A percentile compares a stretch with the other conserved stretches of the same genome.
These are phyloP conservation scores for Euphrasia arctica DNA, from an alignment of 305 asterid genomes.

Conservation along the genomic window DNA sequence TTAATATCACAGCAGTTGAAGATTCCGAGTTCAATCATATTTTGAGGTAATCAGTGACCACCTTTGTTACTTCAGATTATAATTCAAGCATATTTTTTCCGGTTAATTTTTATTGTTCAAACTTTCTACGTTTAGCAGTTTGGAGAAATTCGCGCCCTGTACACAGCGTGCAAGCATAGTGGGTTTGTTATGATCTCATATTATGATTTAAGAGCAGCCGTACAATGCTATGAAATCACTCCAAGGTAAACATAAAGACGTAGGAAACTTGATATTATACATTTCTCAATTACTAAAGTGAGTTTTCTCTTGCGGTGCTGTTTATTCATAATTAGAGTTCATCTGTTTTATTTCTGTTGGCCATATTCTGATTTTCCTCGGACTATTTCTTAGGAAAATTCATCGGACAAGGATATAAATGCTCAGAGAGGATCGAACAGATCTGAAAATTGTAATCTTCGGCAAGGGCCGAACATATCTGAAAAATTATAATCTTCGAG, in stretches of 20 bases:
- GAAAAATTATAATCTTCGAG: too few species aligned
- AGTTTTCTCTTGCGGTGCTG: slow-evolving; percentile 23
- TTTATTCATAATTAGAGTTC: too few species aligned
- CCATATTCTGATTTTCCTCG: slow-evolving; percentile 3
- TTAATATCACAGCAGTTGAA: slow-evolving; percentile 78
- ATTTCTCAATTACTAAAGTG: slow-evolving; percentile 92
- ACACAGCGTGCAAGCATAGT: slow-evolving; percentile 86
- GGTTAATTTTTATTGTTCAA: slow-evolving; percentile 22
- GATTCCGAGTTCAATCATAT: slow-evolving; percentile 72
- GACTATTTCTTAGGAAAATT: slow-evolving; percentile 59
- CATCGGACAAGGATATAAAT: slow-evolving; percentile 73
- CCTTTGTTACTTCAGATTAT: slow-evolving; percentile 23
- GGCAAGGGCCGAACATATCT: too few species aligned
- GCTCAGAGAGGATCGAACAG: too few species aligned
- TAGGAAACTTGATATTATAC: slow-evolving; percentile 82
- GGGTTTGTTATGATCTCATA: slow-evolving; percentile 94
- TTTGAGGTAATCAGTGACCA: slow-evolving; percentile 63
- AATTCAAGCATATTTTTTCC: slow-evolving; percentile 12
- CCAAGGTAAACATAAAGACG: slow-evolving; percentile 66
- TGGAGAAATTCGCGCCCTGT: slow-evolving; percentile 80
- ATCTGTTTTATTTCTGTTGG: slow-evolving; percentile 10
- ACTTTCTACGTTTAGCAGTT: slow-evolving; percentile 61
- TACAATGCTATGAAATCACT: slow-evolving; percentile 89
- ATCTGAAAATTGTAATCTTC: too few species aligned
- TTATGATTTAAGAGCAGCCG: slow-evolving; percentile 88